These are phyloP conservation scores for Penicillium macrosclerotiorum DNA, from an alignment of 495 filamentous ascomycete species.

Conservation along the genomic window DNA sequence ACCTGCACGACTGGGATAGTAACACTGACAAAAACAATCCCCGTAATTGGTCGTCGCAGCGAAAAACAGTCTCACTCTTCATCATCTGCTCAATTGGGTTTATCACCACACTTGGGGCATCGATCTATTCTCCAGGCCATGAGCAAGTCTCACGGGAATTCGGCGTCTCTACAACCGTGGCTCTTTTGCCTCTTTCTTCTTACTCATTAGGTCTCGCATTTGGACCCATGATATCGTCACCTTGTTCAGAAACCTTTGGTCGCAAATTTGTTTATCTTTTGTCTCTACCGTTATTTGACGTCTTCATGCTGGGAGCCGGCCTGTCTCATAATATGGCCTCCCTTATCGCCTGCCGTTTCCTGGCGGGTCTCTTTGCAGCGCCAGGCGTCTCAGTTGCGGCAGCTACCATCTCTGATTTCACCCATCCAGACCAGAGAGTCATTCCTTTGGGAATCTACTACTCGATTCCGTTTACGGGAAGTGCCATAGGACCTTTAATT, in stretches of 20 bases:
- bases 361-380: slow-evolving; percentile 53
- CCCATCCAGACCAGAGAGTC: slow-evolving; percentile 1
- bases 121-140: slow-evolving; percentile 10
- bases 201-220: slow-evolving; percentile 59
- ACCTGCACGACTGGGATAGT: not conserved
- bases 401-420: slow-evolving; percentile 24
- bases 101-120: slow-evolving; percentile 4
- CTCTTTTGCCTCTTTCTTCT: slow-evolving; percentile 53
- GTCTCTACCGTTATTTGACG: slow-evolving; percentile 50
- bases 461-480: slow-evolving; percentile 53
- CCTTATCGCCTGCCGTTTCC: slow-evolving; percentile 57
- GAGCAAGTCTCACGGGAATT: slow-evolving; percentile 43
- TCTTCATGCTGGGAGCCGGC: slow-evolving; percentile 63
- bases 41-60: not conserved
- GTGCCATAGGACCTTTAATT: slow-evolving; percentile 54
- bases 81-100: slow-evolving; percentile 7
- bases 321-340: slow-evolving; percentile 55
- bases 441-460: slow-evolving; percentile 18
- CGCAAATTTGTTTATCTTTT: slow-evolving; percentile 54
- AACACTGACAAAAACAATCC: slow-evolving; percentile 1
- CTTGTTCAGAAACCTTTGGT: slow-evolving; percentile 58
- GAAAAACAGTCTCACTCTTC: slow-evolving; percentile 1
- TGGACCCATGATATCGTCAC: slow-evolving; percentile 57
- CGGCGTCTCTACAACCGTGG: slow-evolving; percentile 45
- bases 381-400: slow-evolving; percentile 18